Conservation (phyloP, 202 grass and related monocot genomes). For the Schoenoplectus triqueter region DNA sequence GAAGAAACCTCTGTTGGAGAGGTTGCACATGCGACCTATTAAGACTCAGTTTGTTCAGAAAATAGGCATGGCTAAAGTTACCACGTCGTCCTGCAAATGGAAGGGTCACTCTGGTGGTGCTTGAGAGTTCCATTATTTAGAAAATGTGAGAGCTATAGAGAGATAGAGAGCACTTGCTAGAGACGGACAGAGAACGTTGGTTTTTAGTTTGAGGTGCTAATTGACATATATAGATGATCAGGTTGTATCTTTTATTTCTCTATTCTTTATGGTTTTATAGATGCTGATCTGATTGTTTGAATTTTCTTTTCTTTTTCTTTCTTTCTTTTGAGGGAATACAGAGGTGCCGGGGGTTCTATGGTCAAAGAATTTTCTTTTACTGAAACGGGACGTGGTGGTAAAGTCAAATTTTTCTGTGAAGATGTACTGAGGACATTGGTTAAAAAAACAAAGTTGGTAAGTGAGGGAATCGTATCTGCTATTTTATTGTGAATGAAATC, state of each 20-base stretch:
- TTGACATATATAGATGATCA: background rate
- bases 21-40: background rate
- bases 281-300: too few relatives aligned
- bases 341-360: too few relatives aligned
- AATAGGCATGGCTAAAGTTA: slow-evolving; percentile 3
- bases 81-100: background rate
- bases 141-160: background rate
- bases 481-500: too few relatives aligned
- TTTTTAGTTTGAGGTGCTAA: background rate
- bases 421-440: too few relatives aligned
- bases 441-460: too few relatives aligned
- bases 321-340: background rate
- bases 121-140: slow-evolving; percentile 1
- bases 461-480: too few relatives aligned
- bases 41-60: background rate
- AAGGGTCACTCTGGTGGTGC: background rate
- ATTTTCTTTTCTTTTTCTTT: background rate
- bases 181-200: background rate
- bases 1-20: slow-evolving; percentile 11
- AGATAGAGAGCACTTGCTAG: background rate
- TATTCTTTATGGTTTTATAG: background rate
- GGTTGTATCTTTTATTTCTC: background rate
- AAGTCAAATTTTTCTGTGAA: too few relatives aligned
- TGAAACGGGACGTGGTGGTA: too few relatives aligned
- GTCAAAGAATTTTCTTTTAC: too few relatives aligned